These are phyloP conservation scores for Wickerhamiella brachini DNA, from an alignment of 805 yeast genomes.

Conservation along the genomic window DNA sequence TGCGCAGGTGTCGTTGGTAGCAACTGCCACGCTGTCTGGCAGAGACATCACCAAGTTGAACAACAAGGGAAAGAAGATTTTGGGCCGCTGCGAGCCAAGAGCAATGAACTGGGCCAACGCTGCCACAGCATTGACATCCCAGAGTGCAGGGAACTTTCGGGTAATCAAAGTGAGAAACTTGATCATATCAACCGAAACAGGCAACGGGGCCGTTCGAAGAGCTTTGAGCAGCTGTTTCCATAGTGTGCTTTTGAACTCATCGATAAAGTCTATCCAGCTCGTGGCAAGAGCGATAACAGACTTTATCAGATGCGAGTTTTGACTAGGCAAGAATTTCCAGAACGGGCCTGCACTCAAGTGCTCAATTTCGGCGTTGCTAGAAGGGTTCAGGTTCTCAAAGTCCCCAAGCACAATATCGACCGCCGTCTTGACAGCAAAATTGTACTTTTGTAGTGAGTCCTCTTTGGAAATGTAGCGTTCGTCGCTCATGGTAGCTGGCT, in stretches of 20 bases:
- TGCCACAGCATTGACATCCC: slow-evolving; percentile 15
- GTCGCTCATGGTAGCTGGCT: slow-evolving; percentile 55
- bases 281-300: neutral
- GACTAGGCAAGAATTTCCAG: slow-evolving; percentile 31
- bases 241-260: neutral
- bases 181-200: slow-evolving; percentile 18
- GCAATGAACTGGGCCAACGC: slow-evolving; percentile 12
- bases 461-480: slow-evolving; percentile 53
- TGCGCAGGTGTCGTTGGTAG: neutral
- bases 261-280: slow-evolving; percentile 7
- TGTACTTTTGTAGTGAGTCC: slow-evolving; percentile 52
- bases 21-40: neutral
- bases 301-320: slow-evolving; percentile 22
- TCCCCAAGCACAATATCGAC: slow-evolving; percentile 19
- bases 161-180: slow-evolving; percentile 30
- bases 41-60: slow-evolving; percentile 9
- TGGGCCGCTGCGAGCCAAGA: slow-evolving; percentile 8
- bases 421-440: slow-evolving; percentile 39
- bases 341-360: slow-evolving; percentile 29
- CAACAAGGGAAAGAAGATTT: slow-evolving; percentile 15
- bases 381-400: neutral
- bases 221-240: slow-evolving; percentile 15
- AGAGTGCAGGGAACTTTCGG: slow-evolving; percentile 27
- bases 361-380: neutral
- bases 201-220: slow-evolving; percentile 9